Percentiles rank a stretch among this genome's conserved stretches.
These are phyloP conservation scores for Massarina eburnea DNA, from an alignment of 2,329 filamentous ascomycete genomes.

Conservation along the genomic window DNA sequence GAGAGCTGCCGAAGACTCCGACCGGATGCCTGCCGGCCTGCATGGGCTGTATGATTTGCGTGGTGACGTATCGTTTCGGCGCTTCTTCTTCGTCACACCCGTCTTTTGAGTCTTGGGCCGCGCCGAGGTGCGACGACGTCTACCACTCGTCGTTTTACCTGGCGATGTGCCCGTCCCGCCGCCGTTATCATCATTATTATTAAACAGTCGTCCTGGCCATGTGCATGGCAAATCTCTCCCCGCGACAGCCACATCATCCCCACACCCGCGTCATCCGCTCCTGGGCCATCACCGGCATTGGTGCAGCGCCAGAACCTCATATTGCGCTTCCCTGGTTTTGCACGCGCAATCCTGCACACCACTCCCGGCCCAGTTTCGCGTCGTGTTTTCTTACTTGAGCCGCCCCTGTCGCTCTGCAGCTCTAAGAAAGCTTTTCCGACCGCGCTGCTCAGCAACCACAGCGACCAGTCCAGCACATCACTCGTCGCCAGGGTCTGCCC, in stretches of 20 bases:
- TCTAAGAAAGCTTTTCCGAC: no score
- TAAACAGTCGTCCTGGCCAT: background rate
- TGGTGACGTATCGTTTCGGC: constrained; percentile 26
- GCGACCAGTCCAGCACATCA: constrained; percentile 25
- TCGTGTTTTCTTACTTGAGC: constrained; percentile 8
- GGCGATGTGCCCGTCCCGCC: background rate
- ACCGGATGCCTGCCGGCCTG: constrained; percentile 23
- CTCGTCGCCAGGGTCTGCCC: constrained; percentile 32
- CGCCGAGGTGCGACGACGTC: background rate
- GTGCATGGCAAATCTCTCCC: constrained; percentile 1
- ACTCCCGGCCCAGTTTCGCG: constrained; percentile 22
- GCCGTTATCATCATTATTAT: background rate
- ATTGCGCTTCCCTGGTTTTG: constrained; percentile 12
- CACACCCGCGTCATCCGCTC: constrained; percentile 33
- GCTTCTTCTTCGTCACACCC: constrained; percentile 13
- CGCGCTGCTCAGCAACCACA: constrained; percentile 14
- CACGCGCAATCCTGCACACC: constrained; percentile 15
- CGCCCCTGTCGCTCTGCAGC: constrained; percentile 29
- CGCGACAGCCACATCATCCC: constrained; percentile 9
- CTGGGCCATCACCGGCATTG: constrained; percentile 21
- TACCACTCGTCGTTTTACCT: background rate
- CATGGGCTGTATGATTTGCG: constrained; percentile 16
- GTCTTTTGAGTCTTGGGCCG: no score
- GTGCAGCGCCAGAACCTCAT: constrained; percentile 5
- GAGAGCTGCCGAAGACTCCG: constrained; percentile 28